Conservation (phyloP, 1,284 basidiomycete genomes). For the Trichosporon sp. region DNA sequence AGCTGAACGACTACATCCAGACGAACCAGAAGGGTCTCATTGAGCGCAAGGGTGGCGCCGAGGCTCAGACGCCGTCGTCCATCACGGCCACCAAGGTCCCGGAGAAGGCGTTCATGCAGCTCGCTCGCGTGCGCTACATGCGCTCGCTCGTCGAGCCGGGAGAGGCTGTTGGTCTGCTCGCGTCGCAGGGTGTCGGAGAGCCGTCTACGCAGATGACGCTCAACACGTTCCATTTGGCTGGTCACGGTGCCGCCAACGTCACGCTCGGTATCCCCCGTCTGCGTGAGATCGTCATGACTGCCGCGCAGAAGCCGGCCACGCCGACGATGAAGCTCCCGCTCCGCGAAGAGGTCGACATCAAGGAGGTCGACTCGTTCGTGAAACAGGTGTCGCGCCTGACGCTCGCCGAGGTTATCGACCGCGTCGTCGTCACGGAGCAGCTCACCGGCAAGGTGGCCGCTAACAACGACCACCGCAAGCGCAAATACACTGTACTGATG, state of each 20-base stretch:
- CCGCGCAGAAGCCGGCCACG: conserved; percentile 91
- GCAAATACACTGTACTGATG: conserved; percentile 76
- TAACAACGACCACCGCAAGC: conserved; percentile 57
- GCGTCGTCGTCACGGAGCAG: conserved; percentile 74
- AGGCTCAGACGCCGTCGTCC: conserved; percentile 49
- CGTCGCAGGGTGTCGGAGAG: conserved; percentile 98
- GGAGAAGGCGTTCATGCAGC: conserved; percentile 61
- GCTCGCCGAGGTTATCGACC: conserved; percentile 83
- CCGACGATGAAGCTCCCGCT: conserved; percentile 95
- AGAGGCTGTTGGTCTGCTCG: conserved; percentile 92
- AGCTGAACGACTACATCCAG: conserved; percentile 74
- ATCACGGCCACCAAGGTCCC: conserved; percentile 37
- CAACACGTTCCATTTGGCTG: conserved; percentile 99
- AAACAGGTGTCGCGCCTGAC: conserved; percentile 82
- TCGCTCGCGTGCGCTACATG: conserved; percentile 90
- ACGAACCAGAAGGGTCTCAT: conserved; percentile 72
- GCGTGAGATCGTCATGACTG: conserved; percentile 99
- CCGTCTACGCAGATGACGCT: conserved; percentile 99
- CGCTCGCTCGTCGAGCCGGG: conserved; percentile 91
- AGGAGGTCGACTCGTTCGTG: conserved; percentile 72
- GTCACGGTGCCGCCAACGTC: conserved; percentile 98
- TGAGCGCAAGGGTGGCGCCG: conserved; percentile 51
- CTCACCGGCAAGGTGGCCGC: conserved; percentile 60
- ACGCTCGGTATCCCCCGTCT: conserved; percentile 98
- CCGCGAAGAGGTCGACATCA: conserved; percentile 52